Evolutionary conservation across 495 filamentous ascomycete species (phyloP), one percentile per base, ranked within the genome.

Genomic region (Talaromyces thailandensis): DNA sequence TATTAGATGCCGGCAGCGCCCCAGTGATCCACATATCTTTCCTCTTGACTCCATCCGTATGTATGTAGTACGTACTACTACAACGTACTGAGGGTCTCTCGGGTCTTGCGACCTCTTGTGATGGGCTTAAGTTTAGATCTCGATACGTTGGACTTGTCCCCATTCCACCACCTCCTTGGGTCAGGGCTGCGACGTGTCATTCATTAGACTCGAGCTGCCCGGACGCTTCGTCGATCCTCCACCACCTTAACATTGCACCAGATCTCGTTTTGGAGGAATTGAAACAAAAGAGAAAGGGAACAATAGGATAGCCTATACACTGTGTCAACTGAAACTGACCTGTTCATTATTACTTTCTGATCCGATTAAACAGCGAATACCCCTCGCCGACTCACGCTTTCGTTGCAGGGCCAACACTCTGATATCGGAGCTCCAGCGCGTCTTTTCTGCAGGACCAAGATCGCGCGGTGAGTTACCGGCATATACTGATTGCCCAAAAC

Each of bases 81-180:
- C 43, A 6, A 18, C 43, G 43, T 48, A 18, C 18, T 48, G 43
- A 48, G 43, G 35, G 6, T 29, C 28, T 29, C 3, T 29, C 28
- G 28, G 28, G 6, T 37, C 35, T 18, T 18, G n/a, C 6, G 40
- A 18, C 43, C 43, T 18, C 18, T 7, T 23, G 59, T 50, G 26
- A 31, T 52, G 59, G 45, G 28, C 80, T 67, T 76, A 18, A 21
- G n/a, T 48, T 40, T 48, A 48, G 43, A 48, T 48, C 43, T 48
- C 43, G 43, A 48, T 48, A 48, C 43, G 43, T 78, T 29, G 67
- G 71, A 48, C 66, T 80, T 74, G 77, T 24, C 80, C 73, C 21
- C 78, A 76, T 60, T 81, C 79, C 79, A 80, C 56, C 28, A 53
- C 43, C 45, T 57, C 66, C 68, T 67, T 66, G 67, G 63, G 45